These are phyloP conservation scores for Aspergillus flavus DNA, from an alignment of 2,329 filamentous ascomycete species.

Conservation along the genomic window DNA sequence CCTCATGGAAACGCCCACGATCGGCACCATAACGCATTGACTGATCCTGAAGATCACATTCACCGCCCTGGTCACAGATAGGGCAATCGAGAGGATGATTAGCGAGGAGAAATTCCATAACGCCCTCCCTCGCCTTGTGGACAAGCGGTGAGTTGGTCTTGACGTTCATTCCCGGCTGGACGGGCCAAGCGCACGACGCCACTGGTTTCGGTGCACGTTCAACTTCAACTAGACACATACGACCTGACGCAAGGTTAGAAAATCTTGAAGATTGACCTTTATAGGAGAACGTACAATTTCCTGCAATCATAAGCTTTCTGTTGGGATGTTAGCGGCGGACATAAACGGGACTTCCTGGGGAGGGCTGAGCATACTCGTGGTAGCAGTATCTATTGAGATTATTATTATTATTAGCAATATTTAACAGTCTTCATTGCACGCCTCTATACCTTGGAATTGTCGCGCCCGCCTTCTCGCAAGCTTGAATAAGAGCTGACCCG, in stretches of 20 bases:
- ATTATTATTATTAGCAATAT: constrained; percentile 29
- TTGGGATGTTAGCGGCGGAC: constrained; percentile 28
- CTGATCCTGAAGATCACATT: constrained; percentile 98
- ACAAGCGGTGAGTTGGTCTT: constrained; percentile 96
- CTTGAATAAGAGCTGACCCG: constrained; percentile 95
- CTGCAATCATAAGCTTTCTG: constrained; percentile 97
- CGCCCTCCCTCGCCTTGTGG: constrained; percentile 97
- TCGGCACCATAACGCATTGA: constrained; percentile 98
- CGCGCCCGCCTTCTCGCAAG: constrained; percentile 94
- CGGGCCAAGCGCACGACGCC: constrained; percentile 97
- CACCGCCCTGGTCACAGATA: constrained; percentile 97
- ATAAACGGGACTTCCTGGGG: constrained; percentile 19
- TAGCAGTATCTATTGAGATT: constrained; percentile 80
- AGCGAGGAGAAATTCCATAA: constrained; percentile 97
- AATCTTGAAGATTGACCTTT: neutral
- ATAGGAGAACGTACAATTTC: constrained; percentile 68
- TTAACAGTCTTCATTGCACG: neutral
- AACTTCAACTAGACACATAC: constrained; percentile 99
- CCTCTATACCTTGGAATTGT: constrained; percentile 75
- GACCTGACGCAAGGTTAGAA: constrained; percentile 45
- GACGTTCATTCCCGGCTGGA: constrained; percentile 97
- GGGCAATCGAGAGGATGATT: constrained; percentile 97
- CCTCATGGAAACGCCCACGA: constrained; percentile 93
- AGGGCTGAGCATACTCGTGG: constrained; percentile 73
- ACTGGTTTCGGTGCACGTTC: constrained; percentile 95